Evolutionary conservation across 2,329 filamentous ascomycete genomes (phyloP).

Genomic region (Herpomyces periplanetae): DNA sequence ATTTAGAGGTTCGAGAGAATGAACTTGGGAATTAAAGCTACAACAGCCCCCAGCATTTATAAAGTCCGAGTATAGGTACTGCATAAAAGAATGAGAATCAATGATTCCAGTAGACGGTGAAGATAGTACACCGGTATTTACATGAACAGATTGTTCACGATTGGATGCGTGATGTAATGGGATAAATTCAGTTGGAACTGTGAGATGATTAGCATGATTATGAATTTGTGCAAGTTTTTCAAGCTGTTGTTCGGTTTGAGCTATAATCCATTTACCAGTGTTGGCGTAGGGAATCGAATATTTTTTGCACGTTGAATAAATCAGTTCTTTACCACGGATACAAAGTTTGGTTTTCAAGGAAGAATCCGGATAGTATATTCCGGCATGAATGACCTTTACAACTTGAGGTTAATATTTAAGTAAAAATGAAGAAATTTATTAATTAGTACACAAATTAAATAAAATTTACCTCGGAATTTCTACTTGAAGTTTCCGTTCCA

Average conservation of each 20-base stretch:
- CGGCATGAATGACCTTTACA: conserved; percentile 47
- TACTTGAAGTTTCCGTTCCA: conserved; percentile 52
- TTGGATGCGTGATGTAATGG: conserved; percentile 16
- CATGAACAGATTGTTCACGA: conserved; percentile 34
- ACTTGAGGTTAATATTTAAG: not conserved
- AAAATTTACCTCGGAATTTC: conserved; percentile 33
- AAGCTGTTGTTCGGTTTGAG: conserved; percentile 31
- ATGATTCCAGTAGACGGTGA: conserved; percentile 58
- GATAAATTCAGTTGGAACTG: conserved; percentile 33
- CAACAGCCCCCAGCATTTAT: conserved; percentile 34
- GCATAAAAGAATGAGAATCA: conserved; percentile 53
- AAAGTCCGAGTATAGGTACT: conserved; percentile 31
- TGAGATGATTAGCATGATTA: conserved; percentile 9
- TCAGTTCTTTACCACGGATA: conserved; percentile 27
- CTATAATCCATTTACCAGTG: conserved; percentile 77
- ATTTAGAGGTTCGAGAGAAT: conserved; percentile 16
- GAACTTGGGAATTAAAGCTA: conserved; percentile 26
- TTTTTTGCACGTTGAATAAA: conserved; percentile 35
- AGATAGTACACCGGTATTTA: conserved; percentile 33
- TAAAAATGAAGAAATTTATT: not conserved
- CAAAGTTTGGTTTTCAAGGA: conserved; percentile 56
- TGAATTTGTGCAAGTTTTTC: conserved; percentile 16
- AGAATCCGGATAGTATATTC: conserved; percentile 42
- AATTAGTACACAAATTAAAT: conserved; percentile 1
- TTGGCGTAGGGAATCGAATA: conserved; percentile 27